A percentile compares a stretch with the other conserved stretches of the same genome.
These are phyloP conservation scores for Nicotiana tomentosiformis DNA, from an alignment of 257 asterid genomes.

Conservation along the genomic window DNA sequence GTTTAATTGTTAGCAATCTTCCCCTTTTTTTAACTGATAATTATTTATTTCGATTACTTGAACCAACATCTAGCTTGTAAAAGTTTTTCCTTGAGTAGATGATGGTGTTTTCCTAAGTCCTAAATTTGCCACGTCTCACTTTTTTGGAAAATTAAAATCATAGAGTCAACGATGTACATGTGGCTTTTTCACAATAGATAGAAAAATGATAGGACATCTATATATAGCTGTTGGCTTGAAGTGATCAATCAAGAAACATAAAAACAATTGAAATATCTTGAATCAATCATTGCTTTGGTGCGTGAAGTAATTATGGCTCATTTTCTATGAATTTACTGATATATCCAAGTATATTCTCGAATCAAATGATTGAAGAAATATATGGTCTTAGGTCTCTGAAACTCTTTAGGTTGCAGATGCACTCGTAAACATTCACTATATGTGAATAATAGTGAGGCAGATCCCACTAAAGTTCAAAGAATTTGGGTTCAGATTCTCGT, in stretches of 20 bases:
- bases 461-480: background rate
- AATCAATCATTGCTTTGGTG: background rate
- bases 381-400: background rate
- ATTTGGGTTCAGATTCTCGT: background rate
- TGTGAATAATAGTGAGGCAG: background rate
- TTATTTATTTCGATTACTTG: too few relatives aligned
- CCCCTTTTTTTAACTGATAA: too few relatives aligned
- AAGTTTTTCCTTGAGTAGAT: too few relatives aligned
- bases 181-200: background rate
- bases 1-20: too few relatives aligned
- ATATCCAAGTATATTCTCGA: background rate
- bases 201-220: background rate
- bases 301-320: background rate
- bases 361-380: constrained; percentile 1
- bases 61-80: too few relatives aligned
- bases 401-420: background rate
- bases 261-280: background rate
- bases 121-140: background rate
- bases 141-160: background rate
- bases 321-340: background rate
- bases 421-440: background rate
- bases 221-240: background rate
- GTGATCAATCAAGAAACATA: background rate
- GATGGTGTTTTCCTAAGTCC: too few relatives aligned
- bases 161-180: background rate